Conservation (phyloP, 768 basidiomycete species). For the Russula vinacea region DNA sequence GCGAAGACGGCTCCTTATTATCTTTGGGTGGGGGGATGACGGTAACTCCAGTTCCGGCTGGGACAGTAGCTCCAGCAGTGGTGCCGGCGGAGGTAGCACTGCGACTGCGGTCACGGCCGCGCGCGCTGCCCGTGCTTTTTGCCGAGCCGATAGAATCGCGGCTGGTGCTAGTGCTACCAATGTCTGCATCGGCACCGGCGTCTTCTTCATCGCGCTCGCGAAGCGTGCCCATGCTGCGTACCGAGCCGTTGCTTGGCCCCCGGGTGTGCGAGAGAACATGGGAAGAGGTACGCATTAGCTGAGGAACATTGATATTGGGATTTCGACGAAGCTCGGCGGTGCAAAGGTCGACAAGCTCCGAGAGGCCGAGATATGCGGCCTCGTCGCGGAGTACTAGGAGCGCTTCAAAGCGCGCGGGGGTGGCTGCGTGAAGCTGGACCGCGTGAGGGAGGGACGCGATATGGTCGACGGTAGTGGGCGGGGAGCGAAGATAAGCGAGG, state of each 20-base stretch:
- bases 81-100: background rate
- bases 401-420: constrained; percentile 48
- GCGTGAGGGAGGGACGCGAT: constrained; percentile 59
- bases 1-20: constrained; percentile 3
- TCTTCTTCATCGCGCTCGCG: constrained; percentile 49
- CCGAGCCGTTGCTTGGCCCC: constrained; percentile 53
- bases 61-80: background rate
- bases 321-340: constrained; percentile 60
- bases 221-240: constrained; percentile 59
- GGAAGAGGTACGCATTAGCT: constrained; percentile 15
- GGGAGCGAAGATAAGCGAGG: constrained; percentile 66
- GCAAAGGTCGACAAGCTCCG: constrained; percentile 62
- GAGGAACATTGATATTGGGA: constrained; percentile 30
- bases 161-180: constrained; percentile 19
- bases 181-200: constrained; percentile 12
- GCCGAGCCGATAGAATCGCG: constrained; percentile 28
- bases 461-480: constrained; percentile 43
- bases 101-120: constrained; percentile 9
- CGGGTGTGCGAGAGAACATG: constrained; percentile 39
- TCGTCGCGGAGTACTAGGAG: constrained; percentile 79
- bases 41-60: background rate
- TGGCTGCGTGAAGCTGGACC: constrained; percentile 45
- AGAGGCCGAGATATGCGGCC: constrained; percentile 69
- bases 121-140: constrained; percentile 16
- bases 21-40: background rate